phyloP scores from a whole-genome alignment of 2,329 filamentous ascomycete species.

The Pseudopyricularia javanii region DNA sequence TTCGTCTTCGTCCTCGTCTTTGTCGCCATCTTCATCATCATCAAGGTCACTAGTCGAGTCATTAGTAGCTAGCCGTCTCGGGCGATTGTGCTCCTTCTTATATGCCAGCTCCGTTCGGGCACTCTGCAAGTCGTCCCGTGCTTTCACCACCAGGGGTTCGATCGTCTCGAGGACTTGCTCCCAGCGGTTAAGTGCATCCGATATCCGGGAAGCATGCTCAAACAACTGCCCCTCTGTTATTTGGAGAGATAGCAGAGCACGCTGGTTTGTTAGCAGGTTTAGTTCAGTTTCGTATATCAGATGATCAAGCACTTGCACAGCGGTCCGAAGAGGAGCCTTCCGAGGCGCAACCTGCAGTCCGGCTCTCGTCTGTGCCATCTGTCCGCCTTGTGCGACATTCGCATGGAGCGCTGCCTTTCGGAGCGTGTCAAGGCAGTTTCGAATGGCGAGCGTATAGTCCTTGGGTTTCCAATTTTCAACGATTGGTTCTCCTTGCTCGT shows the following conservation, averaged over 20 bases:
- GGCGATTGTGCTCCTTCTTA: neutral
- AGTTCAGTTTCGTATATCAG: conserved; percentile 84
- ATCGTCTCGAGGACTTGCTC: conserved; percentile 38
- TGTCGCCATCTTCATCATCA: conserved; percentile 7
- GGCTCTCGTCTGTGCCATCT: conserved; percentile 47
- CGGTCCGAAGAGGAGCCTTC: conserved; percentile 62
- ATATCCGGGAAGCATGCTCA: conserved; percentile 59
- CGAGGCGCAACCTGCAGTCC: conserved; percentile 16
- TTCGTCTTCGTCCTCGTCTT: too few species aligned
- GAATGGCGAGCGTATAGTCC: conserved; percentile 46
- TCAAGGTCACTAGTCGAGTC: conserved; percentile 12
- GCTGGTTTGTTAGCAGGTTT: conserved; percentile 54
- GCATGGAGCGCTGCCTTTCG: conserved; percentile 50
- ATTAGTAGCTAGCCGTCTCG: neutral
- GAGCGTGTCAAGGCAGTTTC: conserved; percentile 56
- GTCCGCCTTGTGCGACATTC: neutral
- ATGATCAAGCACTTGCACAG: conserved; percentile 73
- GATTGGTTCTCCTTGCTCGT: conserved; percentile 49
- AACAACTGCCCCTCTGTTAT: conserved; percentile 65
- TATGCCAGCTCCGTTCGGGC: conserved; percentile 11
- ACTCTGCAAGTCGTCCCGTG: conserved; percentile 44
- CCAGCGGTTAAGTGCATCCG: conserved; percentile 62
- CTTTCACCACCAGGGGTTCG: conserved; percentile 44
- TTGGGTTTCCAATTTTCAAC: conserved; percentile 52
- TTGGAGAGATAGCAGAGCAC: conserved; percentile 48